These are phyloP conservation scores for Pseudogymnoascus sp. DNA, from an alignment of 2,329 filamentous ascomycete genomes.

Conservation along the genomic window DNA sequence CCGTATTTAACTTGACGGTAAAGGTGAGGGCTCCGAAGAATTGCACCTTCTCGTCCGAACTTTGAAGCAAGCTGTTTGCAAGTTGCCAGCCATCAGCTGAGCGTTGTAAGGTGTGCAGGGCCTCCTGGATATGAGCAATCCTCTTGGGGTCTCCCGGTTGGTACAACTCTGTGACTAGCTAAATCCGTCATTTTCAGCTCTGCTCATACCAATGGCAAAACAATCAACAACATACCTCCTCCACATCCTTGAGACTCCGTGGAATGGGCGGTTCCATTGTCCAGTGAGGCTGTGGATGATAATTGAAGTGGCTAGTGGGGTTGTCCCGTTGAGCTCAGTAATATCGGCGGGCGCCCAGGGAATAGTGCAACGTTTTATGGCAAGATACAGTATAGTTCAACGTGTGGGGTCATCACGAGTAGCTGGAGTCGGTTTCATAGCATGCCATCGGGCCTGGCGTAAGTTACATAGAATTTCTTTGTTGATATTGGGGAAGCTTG, in stretches of 20 bases:
- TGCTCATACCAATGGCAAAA: neutral
- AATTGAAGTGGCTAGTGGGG: neutral
- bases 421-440: neutral
- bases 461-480: slow-evolving; percentile 4
- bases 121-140: slow-evolving; percentile 55
- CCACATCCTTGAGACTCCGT: neutral
- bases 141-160: slow-evolving; percentile 34
- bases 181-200: neutral
- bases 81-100: slow-evolving; percentile 79
- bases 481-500: slow-evolving; percentile 6
- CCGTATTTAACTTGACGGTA: slow-evolving; percentile 89
- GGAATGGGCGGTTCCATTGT: slow-evolving; percentile 1
- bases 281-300: neutral
- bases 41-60: slow-evolving; percentile 64
- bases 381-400: neutral
- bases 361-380: neutral
- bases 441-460: neutral
- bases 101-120: slow-evolving; percentile 69
- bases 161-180: slow-evolving; percentile 44
- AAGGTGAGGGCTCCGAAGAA: slow-evolving; percentile 93
- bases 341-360: neutral
- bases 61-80: slow-evolving; percentile 64
- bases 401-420: neutral
- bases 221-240: neutral
- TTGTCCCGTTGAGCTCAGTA: neutral